Base-by-base conservation (phyloP, 2,329 filamentous ascomycete species). In the Fusarium citri region DNA sequence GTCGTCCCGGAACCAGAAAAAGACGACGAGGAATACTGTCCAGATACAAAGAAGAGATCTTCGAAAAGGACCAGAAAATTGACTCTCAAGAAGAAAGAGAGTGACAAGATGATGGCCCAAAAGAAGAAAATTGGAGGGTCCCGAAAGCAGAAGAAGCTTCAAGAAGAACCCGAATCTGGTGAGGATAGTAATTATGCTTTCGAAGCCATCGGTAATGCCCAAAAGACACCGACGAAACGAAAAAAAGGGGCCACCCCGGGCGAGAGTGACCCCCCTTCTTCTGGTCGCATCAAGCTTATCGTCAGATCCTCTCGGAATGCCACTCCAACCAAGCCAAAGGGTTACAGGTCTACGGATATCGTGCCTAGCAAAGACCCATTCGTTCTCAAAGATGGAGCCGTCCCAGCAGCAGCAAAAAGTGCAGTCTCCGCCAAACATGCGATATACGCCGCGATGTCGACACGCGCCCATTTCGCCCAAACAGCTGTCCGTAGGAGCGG, bases 11-110 rank as follows among this genome's bases (percentile, higher is more conserved):
- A 71, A 25, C 51, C 72, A 0, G 72, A 74, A 23, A 61, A 69
- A 5, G 72, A 74, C 40, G 58, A 45, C 42, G 58, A 45, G 1
- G 55, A 66, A 9, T 74, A 74, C 22, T 47, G 48, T 6, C 72
- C 72, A 2, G 66, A 56, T 7, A 72, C 72, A 1, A 69, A 55
- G 7, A 26, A 42, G 23, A 59, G 40, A 7, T 26, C 37, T 5
- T 11, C 46, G 11, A 62, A 37, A 4, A 55, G 42, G 16, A 61
- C 66, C 6, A 68, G 59, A 16, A 57, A 60, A 15, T 46, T 18
- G 7, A 16, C n/a, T 12, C 8, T 37, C 5, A 55, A 59, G 28
- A 42, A 55, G 22, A 37, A 18, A 9, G 47, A 51, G 20, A 43
- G 20, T 14, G 31, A 22, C 6, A 8, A 22, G 14, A 5, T 20